phyloP scores from a whole-genome alignment of 2,329 filamentous ascomycete species.

The Chalaropsis ovoidea region DNA sequence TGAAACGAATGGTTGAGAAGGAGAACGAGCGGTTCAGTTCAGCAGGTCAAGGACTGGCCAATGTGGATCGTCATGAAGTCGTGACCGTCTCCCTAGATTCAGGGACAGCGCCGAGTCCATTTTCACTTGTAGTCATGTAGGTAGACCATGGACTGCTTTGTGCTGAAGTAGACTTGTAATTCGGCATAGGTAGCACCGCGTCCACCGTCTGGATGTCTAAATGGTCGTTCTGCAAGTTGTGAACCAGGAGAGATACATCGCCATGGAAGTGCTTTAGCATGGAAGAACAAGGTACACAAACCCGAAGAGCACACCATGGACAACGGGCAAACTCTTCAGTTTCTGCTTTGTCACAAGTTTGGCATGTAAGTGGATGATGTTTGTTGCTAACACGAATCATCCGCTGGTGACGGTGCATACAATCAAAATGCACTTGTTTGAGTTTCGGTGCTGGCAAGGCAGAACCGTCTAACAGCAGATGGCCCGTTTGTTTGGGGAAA shows the following conservation, averaged over 20 bases:
- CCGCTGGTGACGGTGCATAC: conserved; percentile 40
- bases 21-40: too few relatives aligned
- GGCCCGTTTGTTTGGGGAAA: conserved; percentile 31
- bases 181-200: not conserved
- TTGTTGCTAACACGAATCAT: conserved; percentile 43
- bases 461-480: conserved; percentile 29
- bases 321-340: conserved; percentile 41
- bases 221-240: not conserved
- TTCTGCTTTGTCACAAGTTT: conserved; percentile 36
- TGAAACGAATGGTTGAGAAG: too few relatives aligned
- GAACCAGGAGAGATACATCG: conserved; percentile 33
- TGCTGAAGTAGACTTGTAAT: not conserved
- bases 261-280: conserved; percentile 36
- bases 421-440: conserved; percentile 38
- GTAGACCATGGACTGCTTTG: not conserved
- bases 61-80: too few relatives aligned
- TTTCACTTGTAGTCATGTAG: not conserved
- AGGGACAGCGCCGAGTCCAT: not conserved
- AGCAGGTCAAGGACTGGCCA: too few relatives aligned
- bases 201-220: not conserved
- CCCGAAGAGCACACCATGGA: conserved; percentile 42
- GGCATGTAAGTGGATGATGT: conserved; percentile 44
- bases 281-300: conserved; percentile 42
- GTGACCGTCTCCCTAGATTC: not conserved
- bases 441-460: conserved; percentile 37